phyloP scores from a whole-genome alignment of 2,329 filamentous ascomycete genomes.

The Hymenoscyphus salicellus region DNA sequence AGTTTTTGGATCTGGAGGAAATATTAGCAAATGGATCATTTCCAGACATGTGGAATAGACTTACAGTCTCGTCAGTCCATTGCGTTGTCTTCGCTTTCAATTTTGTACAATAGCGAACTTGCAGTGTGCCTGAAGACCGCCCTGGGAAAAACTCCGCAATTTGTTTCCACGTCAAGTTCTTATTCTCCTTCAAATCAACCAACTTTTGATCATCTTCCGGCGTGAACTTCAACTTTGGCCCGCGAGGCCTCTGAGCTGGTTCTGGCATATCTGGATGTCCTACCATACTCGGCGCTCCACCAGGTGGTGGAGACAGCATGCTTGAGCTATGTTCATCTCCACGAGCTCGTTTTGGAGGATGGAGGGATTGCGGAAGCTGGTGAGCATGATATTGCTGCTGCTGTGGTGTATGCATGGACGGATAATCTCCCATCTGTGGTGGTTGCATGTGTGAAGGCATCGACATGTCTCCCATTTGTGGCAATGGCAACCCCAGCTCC shows the following conservation, averaged over 20 bases:
- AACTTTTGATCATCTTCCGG: conserved; percentile 85
- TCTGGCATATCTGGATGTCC: conserved; percentile 83
- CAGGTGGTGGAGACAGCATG: conserved; percentile 42
- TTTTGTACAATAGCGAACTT: conserved; percentile 93
- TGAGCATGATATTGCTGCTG: conserved; percentile 64
- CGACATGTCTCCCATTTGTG: conserved; percentile 37
- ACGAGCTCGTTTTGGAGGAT: conserved; percentile 65
- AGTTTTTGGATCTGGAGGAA: conserved; percentile 68
- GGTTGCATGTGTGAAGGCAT: conserved; percentile 58
- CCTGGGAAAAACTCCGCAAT: conserved; percentile 96
- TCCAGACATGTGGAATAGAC: conserved; percentile 33
- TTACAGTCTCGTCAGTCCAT: conserved; percentile 91
- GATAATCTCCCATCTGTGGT: conserved; percentile 46
- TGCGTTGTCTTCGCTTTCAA: conserved; percentile 89
- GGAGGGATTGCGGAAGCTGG: conserved; percentile 70
- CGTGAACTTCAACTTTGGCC: conserved; percentile 91
- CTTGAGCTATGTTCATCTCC: conserved; percentile 49
- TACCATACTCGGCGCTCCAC: conserved; percentile 75
- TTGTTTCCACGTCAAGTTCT: conserved; percentile 94
- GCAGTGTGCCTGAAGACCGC: conserved; percentile 81
- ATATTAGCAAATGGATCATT: conserved; percentile 21
- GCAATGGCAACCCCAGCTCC: conserved; percentile 41
- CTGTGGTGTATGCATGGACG: conserved; percentile 39
- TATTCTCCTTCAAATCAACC: conserved; percentile 89
- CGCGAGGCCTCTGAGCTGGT: conserved; percentile 75